These are phyloP conservation scores for Candida sp. DNA, from an alignment of 1,139 yeast species.

Conservation along the genomic window DNA sequence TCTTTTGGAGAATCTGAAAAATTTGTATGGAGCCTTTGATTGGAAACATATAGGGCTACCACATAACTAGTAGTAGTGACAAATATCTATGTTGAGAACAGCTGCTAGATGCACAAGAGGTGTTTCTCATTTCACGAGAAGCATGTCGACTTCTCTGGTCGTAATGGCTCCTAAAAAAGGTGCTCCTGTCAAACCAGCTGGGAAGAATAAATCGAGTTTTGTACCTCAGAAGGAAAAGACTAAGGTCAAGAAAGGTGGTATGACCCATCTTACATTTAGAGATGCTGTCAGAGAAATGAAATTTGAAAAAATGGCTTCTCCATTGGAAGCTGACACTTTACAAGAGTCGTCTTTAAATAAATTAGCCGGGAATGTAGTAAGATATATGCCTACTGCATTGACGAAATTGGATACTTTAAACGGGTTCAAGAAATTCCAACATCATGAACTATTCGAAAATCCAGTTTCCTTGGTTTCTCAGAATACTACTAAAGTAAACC, in stretches of 20 bases:
- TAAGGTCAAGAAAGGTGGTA: constrained; percentile 38
- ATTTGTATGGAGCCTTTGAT: neutral
- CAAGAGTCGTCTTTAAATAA: constrained; percentile 13
- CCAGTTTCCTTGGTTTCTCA: constrained; percentile 54
- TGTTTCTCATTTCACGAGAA: neutral
- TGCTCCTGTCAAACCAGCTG: constrained; percentile 12
- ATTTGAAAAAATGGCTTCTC: constrained; percentile 30
- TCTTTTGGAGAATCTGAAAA: neutral
- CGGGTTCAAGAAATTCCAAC: constrained; percentile 61
- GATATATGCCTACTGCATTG: constrained; percentile 19
- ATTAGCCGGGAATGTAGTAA: constrained; percentile 17
- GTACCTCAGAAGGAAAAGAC: constrained; percentile 3
- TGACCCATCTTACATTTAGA: constrained; percentile 39
- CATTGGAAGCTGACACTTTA: constrained; percentile 13
- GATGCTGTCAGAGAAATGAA: constrained; percentile 38
- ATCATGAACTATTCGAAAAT: constrained; percentile 54
- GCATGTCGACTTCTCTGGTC: constrained; percentile 8
- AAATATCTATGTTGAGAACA: constrained; percentile 2
- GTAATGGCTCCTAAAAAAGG: constrained; percentile 12
- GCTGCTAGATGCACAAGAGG: neutral
- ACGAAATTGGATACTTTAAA: constrained; percentile 39
- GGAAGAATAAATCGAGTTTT: constrained; percentile 18
- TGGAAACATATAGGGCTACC: neutral
- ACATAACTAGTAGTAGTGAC: neutral
- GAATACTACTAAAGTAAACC: constrained; percentile 24